Base-by-base conservation (phyloP, 176 grass and related monocot genomes). In the Cenchrus americanus region DNA sequence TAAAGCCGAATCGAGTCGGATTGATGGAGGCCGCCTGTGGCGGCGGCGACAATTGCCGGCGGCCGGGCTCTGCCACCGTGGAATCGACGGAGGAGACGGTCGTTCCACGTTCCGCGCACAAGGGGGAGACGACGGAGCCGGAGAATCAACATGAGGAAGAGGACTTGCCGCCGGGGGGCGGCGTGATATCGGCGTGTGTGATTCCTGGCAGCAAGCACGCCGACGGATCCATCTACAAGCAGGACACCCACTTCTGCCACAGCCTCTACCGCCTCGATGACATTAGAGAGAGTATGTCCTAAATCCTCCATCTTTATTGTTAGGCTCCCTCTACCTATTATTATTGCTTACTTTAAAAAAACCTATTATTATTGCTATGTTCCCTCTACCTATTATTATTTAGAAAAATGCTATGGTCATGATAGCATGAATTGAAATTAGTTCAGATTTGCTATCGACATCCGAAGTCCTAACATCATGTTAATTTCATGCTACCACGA, bases 211-310 rank as follows among this genome's bases (percentile, higher is more conserved):
- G 44, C 46, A 52, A 73, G 70, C 70, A 52, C 26, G 70, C 42
- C 8, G 47, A 73, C 46, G 69, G 70, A 51, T 73, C 70, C 23
- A 24, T 52, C 70, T 72, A 72, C 70, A 26, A n/a, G 47, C 70
- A 5, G 9, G 22, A 51, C 46, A 42, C 13, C 5, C 46, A 73
- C 70, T 50, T 50, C 46, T 50, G 10, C 44, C 70, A 30, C n/a
- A 2, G 11, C 2, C 44, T 50, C 43, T 71, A 24, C n/a, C 9
- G 42, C 6, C 69, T 73, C 69, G 2, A 73, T 1, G 69, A 72
- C 47, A 50, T n/a, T 46, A 10, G 69, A 11, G 69, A 72, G 46
- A 51, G 69, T 72, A 51, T 2, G 46, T 8, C 5, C 62, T 64
- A 32, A 15, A 10, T 1, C 18, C 57, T 59, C 2, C 22, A 1